Conservation (phyloP, 2,329 filamentous ascomycete species). For the Alternaria viburni region DNA sequence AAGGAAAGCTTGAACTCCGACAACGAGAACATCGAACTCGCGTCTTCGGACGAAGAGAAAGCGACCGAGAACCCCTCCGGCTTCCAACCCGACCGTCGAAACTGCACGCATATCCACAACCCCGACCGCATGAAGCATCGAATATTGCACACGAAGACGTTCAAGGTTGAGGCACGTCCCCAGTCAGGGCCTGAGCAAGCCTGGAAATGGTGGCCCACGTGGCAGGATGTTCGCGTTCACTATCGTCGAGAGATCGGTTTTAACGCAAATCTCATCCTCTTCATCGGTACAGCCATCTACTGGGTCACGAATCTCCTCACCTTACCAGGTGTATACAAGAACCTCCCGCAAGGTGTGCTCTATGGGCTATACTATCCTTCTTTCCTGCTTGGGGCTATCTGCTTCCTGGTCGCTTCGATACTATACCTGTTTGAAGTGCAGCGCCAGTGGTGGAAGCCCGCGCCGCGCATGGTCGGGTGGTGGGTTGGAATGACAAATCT, state of each 20-base stretch:
- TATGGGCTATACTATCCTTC: background rate
- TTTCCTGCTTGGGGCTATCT: background rate
- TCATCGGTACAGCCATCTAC: background rate
- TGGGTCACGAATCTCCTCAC: background rate
- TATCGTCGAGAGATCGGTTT: background rate
- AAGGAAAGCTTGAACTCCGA: background rate
- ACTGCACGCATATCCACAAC: background rate
- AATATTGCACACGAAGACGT: background rate
- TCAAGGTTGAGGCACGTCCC: background rate
- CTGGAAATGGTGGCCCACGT: background rate
- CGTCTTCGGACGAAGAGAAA: background rate
- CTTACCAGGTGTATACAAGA: background rate
- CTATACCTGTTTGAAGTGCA: background rate
- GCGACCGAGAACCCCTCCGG: background rate
- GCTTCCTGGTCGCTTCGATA: background rate
- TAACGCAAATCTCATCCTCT: background rate
- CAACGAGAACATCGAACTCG: background rate
- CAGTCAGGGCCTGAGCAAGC: background rate
- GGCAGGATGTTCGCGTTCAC: background rate
- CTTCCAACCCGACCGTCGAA: background rate
- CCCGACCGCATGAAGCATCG: background rate
- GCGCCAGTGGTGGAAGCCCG: background rate
- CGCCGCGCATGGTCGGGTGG: background rate
- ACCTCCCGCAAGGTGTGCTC: background rate
- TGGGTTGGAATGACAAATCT: background rate